Percentiles rank a stretch among this genome's conserved stretches.
Conservation (phyloP, 345 rosid genomes). For the Populus tremula region DNA sequence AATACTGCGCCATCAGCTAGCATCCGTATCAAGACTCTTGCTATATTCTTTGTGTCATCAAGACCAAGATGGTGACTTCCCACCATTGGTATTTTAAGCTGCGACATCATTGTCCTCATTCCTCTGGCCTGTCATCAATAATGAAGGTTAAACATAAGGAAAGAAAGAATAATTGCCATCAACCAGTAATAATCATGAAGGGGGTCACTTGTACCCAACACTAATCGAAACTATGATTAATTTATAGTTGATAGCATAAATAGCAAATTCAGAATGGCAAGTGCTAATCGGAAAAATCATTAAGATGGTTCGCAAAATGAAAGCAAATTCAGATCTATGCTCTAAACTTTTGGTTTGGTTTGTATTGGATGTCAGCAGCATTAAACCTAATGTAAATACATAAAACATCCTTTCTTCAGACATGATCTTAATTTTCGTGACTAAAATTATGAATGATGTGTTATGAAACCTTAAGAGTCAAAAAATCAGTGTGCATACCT, state of each 20-base stretch:
- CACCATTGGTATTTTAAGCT: conserved; percentile 49
- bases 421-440: neutral
- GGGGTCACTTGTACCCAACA: neutral
- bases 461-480: neutral
- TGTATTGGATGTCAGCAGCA: neutral
- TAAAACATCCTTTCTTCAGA: neutral
- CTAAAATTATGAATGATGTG: neutral
- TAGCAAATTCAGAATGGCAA: neutral
- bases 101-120: conserved; percentile 91
- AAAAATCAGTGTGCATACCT: conserved; percentile 38
- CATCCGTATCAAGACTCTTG: conserved; percentile 79
- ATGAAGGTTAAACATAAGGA: conserved; percentile 3
- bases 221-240: neutral
- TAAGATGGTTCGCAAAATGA: neutral
- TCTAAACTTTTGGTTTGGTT: neutral
- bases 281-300: neutral
- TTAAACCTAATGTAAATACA: neutral
- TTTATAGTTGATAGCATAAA: neutral
- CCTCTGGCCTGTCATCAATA: conserved; percentile 68
- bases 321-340: neutral
- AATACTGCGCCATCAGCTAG: conserved; percentile 67
- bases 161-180: neutral
- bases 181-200: neutral
- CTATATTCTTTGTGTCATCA: conserved; percentile 83
- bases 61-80: conserved; percentile 94